Percentiles rank a stretch among this genome's conserved stretches.
Evolutionary conservation across 345 rosid species (phyloP).

Genomic region (Pseudoturritis turrita): DNA sequence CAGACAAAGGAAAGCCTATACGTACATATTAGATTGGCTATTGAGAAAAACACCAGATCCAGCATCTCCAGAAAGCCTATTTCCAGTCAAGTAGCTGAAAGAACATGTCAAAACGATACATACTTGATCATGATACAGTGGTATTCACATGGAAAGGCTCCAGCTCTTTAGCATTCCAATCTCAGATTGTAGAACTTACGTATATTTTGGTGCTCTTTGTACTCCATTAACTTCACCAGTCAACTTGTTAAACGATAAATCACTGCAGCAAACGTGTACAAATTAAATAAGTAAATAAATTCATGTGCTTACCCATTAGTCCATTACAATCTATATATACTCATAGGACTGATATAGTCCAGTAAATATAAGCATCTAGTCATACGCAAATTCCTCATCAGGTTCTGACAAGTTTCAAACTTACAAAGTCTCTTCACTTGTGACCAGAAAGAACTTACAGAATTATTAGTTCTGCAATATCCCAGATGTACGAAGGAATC

Average conservation of each 20-base stretch:
- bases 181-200: constrained; percentile 1
- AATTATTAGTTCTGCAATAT: not conserved
- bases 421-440: not conserved
- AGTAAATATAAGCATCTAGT: not conserved
- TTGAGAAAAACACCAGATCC: constrained; percentile 1
- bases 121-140: not conserved
- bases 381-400: not conserved
- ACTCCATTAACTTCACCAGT: not conserved
- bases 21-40: constrained; percentile 1
- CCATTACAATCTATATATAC: not conserved
- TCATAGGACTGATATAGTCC: not conserved
- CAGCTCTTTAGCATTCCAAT: not conserved
- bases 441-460: constrained; percentile 13
- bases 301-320: not conserved
- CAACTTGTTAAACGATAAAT: constrained; percentile 21
- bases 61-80: constrained; percentile 11
- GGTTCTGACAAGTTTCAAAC: not conserved
- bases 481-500: constrained; percentile 17
- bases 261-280: constrained; percentile 4
- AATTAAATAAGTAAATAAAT: not conserved
- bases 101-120: not conserved
- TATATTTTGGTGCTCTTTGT: not conserved
- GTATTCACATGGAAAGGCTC: not conserved
- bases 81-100: constrained; percentile 20
- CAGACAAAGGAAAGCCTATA: not conserved